Evolutionary conservation across 1,284 basidiomycete species (phyloP).

Genomic region (Fomitopsis betulina): DNA sequence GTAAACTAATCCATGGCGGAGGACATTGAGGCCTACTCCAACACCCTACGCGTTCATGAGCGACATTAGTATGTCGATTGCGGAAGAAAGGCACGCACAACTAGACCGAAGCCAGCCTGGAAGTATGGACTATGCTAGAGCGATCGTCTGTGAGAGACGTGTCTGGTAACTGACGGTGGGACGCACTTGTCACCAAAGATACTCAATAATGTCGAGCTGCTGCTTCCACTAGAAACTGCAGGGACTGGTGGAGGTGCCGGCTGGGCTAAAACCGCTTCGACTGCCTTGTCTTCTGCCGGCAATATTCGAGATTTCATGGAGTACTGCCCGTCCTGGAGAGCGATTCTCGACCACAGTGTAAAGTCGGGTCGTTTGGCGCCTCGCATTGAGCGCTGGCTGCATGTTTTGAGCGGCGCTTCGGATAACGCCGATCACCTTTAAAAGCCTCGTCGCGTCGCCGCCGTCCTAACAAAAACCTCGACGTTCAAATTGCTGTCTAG

Average conservation of each 20-base stretch:
- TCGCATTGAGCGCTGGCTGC: too few relatives aligned
- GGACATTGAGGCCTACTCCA: conserved; percentile 74
- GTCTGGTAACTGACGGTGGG: not conserved
- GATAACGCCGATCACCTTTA: conserved; percentile 17
- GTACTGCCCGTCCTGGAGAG: not conserved
- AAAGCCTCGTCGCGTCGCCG: conserved; percentile 1
- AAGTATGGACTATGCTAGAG: conserved; percentile 78
- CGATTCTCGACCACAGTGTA: not conserved
- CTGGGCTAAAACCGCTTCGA: not conserved
- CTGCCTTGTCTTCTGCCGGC: not conserved
- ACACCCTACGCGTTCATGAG: conserved; percentile 55
- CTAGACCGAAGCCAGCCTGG: conserved; percentile 92
- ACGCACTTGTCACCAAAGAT: conserved; percentile 21
- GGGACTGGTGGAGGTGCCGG: not conserved
- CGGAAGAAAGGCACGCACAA: conserved; percentile 51
- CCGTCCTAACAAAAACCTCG: conserved; percentile 24
- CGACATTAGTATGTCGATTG: conserved; percentile 3
- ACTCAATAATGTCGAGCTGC: conserved; percentile 12
- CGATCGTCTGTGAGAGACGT: conserved; percentile 5
- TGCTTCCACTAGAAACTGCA: not conserved
- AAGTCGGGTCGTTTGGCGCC: not conserved
- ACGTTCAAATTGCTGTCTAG: conserved; percentile 78
- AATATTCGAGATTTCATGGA: not conserved
- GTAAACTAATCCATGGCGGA: conserved; percentile 69
- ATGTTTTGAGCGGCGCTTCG: conserved; percentile 11